Conservation (phyloP, 2,329 filamentous ascomycete genomes). For the Coniochaeta pulveracea region DNA sequence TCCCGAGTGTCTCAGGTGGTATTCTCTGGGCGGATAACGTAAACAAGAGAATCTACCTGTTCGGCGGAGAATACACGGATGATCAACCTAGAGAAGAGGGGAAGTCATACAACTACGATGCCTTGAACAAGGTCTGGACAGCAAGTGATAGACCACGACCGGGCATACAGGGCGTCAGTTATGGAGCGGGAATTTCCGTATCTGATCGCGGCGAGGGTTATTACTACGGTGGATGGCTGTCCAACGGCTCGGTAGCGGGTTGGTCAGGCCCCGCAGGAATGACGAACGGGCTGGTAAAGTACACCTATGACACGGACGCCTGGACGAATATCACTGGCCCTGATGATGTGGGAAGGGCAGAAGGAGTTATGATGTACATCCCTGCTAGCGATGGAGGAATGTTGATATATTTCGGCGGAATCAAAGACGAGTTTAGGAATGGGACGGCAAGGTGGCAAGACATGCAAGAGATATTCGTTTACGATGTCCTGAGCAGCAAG, state of each 20-base stretch:
- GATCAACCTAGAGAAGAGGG: slow-evolving; percentile 24
- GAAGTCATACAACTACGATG: slow-evolving; percentile 32
- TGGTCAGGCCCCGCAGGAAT: slow-evolving; percentile 38
- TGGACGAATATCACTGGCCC: slow-evolving; percentile 44
- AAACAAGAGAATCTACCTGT: slow-evolving; percentile 53
- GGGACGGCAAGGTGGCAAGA: slow-evolving; percentile 31
- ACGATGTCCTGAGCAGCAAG: slow-evolving; percentile 45
- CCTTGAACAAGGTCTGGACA: slow-evolving; percentile 45
- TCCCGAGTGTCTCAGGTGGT: too few relatives aligned
- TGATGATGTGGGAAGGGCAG: slow-evolving; percentile 40
- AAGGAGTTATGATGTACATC: slow-evolving; percentile 48
- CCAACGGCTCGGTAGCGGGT: slow-evolving; percentile 35
- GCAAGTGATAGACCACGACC: slow-evolving; percentile 38
- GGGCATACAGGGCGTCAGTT: slow-evolving; percentile 35
- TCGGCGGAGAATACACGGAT: slow-evolving; percentile 43
- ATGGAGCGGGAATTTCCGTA: slow-evolving; percentile 44
- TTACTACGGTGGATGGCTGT: slow-evolving; percentile 53
- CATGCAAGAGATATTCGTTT: slow-evolving; percentile 43
- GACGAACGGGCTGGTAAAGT: slow-evolving; percentile 40
- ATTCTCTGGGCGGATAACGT: slow-evolving; percentile 48
- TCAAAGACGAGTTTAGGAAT: slow-evolving; percentile 34
- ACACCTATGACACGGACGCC: slow-evolving; percentile 38
- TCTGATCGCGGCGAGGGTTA: slow-evolving; percentile 44
- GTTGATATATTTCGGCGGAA: slow-evolving; percentile 50
- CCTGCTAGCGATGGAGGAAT: slow-evolving; percentile 48